Evolutionary conservation across 352 stramenopile genomes (phyloP), one percentile per base, ranked within the genome.

Genomic region (Halophytophthora batemanensis): DNA sequence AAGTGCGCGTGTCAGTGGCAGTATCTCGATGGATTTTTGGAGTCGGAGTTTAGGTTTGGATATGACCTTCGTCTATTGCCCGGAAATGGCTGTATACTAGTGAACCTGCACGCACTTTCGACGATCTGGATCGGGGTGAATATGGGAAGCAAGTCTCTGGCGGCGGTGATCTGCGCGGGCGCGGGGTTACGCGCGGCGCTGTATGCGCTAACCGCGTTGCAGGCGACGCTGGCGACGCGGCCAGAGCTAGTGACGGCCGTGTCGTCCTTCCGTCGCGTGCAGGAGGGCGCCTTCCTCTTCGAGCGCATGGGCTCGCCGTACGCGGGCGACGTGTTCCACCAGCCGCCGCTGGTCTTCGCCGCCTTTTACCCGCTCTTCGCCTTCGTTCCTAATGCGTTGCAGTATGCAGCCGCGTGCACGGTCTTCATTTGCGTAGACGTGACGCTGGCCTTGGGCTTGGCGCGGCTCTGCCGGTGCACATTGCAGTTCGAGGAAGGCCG

Each of bases 301-400:
- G 51, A 57, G 13, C 41, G 63, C 21, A 59, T 53, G 1, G 68
- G 74, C 8, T 82, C 76, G 17, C 79, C 83, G 15, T 94, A 94
- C 59, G 59, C 76, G 0, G 83, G 81, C 25, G 83, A 94, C 61
- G 71, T 82, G 31, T 94, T 87, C 64, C 83, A 94, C 57, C 83
- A 94, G 61, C 79, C 81, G 25, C 77, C 80, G 54, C 74, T 94
- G 31, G 66, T 90, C 23, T 87, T 92, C 45, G 73, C 75, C 18
- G 54, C 81, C 41, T 71, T 89, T 37, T 86, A 86, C 52, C 72
- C 70, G 14, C 22, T 84, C n/a, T 58, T 87, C 3, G 39, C 53
- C 2, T 18, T 56, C 11, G 29, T 70, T 1, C 47, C 69, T 2
- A 25, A 21, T 0, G 44, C 14, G 18, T 21, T 77, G 0, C 60